Evolutionary conservation across 2,329 filamentous ascomycete species (phyloP).

Genomic region (Cladophialophora yegresii): DNA sequence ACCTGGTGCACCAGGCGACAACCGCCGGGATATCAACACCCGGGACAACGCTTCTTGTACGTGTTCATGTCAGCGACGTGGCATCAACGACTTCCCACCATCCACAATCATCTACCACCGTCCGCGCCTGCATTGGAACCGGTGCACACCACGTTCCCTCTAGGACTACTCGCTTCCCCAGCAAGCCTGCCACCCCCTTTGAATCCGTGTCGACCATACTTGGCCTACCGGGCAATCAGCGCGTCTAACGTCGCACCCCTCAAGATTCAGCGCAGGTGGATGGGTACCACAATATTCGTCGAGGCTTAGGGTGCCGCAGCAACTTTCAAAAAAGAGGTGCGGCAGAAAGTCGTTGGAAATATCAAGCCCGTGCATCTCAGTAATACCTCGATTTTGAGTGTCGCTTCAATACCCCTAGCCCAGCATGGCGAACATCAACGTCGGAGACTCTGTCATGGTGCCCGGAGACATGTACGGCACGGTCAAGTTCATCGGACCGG

Average conservation of each 20-base stretch:
- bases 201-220: not conserved
- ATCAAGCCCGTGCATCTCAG: not conserved
- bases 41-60: not conserved
- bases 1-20: not conserved
- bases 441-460: slow-evolving; percentile 37
- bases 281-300: not conserved
- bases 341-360: not conserved
- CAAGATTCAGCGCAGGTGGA: not conserved
- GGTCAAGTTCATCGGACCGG: slow-evolving; percentile 83
- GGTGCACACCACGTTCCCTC: not conserved
- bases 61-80: not conserved
- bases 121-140: not conserved
- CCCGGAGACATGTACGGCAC: slow-evolving; percentile 82
- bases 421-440: slow-evolving; percentile 32
- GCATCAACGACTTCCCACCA: not conserved
- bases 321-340: not conserved
- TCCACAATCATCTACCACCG: not conserved
- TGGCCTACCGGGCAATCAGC: not conserved
- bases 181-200: not conserved
- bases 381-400: not conserved
- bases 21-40: not conserved
- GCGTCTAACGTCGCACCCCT: not conserved
- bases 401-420: not conserved
- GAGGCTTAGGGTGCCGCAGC: not conserved
- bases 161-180: not conserved